phyloP scores from a whole-genome alignment of 129 eudicot genomes.

The Chrysanthemum lavandulifolium region DNA sequence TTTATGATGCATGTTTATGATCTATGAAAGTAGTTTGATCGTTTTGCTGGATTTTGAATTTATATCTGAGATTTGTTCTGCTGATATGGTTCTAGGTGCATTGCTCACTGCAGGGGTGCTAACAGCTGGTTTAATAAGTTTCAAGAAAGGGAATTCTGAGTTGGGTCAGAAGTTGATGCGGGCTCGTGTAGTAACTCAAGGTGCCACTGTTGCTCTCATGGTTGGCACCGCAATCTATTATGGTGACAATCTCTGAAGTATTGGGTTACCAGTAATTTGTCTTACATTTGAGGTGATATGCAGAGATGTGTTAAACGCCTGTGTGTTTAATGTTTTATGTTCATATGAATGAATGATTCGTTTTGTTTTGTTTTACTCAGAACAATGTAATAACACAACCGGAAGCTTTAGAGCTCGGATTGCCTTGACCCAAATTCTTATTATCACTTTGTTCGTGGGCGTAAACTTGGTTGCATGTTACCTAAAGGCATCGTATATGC shows the following conservation, averaged over 20 bases:
- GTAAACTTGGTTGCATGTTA: no score
- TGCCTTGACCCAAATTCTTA: neutral
- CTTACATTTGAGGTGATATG: neutral
- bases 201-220: constrained; percentile 86
- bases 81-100: constrained; percentile 50
- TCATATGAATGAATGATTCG: neutral
- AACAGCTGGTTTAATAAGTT: constrained; percentile 78
- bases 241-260: constrained; percentile 47
- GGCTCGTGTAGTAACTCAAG: constrained; percentile 86
- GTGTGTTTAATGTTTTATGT: no score
- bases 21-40: neutral
- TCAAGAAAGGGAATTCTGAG: constrained; percentile 65
- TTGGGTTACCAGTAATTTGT: neutral
- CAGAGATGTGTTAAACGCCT: neutral
- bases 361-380: neutral
- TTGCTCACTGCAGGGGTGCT: constrained; percentile 81
- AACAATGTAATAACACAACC: constrained; percentile 11
- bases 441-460: no score
- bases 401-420: neutral
- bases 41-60: neutral
- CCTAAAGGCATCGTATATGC: no score
- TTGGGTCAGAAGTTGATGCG: constrained; percentile 79
- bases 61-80: neutral
- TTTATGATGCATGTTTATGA: neutral
- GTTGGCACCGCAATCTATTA: constrained; percentile 77